Conservation (phyloP, 495 filamentous ascomycete species). For the Xylaria grammica region DNA sequence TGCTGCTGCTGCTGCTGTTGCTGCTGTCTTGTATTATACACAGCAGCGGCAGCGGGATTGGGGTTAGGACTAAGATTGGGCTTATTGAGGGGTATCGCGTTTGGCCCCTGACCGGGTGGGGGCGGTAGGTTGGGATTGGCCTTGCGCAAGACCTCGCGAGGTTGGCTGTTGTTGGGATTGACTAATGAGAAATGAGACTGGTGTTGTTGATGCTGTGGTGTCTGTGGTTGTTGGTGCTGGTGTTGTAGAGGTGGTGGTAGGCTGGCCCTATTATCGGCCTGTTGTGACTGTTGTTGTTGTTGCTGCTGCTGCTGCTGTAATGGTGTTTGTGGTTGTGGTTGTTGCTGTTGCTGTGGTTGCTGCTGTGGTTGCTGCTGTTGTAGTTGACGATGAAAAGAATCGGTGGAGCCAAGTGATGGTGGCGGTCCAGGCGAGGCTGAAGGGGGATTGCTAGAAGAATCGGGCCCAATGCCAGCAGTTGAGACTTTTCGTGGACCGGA, state of each 20-base stretch:
- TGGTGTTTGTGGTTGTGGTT: constrained; percentile 12
- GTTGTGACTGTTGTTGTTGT: constrained; percentile 20
- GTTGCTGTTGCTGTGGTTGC: constrained; percentile 30
- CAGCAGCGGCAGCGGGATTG: constrained; percentile 29
- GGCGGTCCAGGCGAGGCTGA: constrained; percentile 48
- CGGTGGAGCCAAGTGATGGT: constrained; percentile 48
- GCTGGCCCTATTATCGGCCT: constrained; percentile 25
- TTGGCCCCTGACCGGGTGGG: constrained; percentile 23
- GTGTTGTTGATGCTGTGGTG: constrained; percentile 29
- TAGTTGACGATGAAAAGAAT: constrained; percentile 48
- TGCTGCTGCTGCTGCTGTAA: constrained; percentile 10
- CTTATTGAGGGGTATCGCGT: constrained; percentile 40
- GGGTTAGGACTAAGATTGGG: constrained; percentile 26
- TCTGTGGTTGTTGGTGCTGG: constrained; percentile 13
- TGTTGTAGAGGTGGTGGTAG: constrained; percentile 31
- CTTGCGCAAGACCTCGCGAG: constrained; percentile 22
- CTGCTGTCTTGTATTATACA: constrained; percentile 28
- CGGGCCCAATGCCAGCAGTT: constrained; percentile 29
- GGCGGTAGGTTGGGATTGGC: constrained; percentile 21
- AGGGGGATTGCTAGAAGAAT: constrained; percentile 42
- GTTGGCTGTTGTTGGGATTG: constrained; percentile 11
- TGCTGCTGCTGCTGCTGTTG: constrained; percentile 25
- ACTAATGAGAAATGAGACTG: constrained; percentile 27
- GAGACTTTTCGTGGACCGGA: constrained; percentile 31
- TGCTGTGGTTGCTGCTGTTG: constrained; percentile 17